Evolutionary conservation across 1,284 basidiomycete genomes (phyloP).

Genomic region (Somion occarium): DNA sequence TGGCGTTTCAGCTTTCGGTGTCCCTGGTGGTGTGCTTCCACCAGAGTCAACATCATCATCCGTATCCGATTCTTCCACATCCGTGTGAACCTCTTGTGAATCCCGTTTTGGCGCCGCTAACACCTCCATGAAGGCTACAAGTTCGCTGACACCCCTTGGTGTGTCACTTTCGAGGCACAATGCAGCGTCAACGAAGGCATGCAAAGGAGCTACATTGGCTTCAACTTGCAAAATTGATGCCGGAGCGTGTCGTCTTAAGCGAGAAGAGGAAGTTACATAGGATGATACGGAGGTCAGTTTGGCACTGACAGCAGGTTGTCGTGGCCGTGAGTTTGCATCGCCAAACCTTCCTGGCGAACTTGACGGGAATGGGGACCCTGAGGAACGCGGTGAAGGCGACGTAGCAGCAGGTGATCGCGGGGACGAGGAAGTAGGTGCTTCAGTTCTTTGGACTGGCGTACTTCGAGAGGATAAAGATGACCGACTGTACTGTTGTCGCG

Average conservation of each 20-base stretch:
- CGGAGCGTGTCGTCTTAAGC: slow-evolving; percentile 8
- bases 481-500: background rate
- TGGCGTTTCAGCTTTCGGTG: slow-evolving; percentile 22
- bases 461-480: background rate
- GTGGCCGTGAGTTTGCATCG: slow-evolving; percentile 4
- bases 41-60: slow-evolving; percentile 22
- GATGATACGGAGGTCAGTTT: slow-evolving; percentile 15
- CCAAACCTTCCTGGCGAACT: slow-evolving; percentile 11
- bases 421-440: background rate
- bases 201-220: slow-evolving; percentile 52
- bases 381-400: slow-evolving; percentile 12
- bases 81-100: background rate
- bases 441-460: background rate
- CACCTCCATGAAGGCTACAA: slow-evolving; percentile 38
- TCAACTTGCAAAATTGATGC: slow-evolving; percentile 25
- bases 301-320: slow-evolving; percentile 17
- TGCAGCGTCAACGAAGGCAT: slow-evolving; percentile 72
- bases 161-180: slow-evolving; percentile 34
- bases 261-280: slow-evolving; percentile 1
- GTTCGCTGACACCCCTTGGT: slow-evolving; percentile 27
- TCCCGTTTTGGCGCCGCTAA: slow-evolving; percentile 8
- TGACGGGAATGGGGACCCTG: slow-evolving; percentile 3
- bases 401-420: slow-evolving; percentile 1
- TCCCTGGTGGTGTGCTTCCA: slow-evolving; percentile 34
- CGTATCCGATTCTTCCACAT: slow-evolving; percentile 11